Conservation (phyloP, 768 basidiomycete species). For the Pleurotus citrinopileatus region DNA sequence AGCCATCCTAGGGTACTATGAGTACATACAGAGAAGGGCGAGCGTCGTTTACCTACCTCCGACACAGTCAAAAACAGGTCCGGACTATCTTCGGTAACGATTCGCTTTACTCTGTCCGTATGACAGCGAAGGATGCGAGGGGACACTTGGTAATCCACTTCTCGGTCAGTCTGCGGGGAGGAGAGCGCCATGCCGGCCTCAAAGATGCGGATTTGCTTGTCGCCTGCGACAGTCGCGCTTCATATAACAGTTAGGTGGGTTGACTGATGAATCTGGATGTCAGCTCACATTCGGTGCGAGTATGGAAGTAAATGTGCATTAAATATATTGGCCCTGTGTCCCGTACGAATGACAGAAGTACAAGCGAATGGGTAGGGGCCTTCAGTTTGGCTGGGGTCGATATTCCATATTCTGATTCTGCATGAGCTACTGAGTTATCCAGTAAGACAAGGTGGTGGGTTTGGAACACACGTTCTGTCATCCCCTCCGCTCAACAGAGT, state of each 20-base stretch:
- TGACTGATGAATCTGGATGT: constrained; percentile 12
- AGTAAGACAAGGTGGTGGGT: not conserved
- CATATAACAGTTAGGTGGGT: not conserved
- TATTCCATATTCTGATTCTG: constrained; percentile 78
- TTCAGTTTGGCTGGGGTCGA: constrained; percentile 42
- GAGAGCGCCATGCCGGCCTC: constrained; percentile 33
- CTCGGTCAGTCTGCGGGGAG: constrained; percentile 31
- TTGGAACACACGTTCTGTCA: constrained; percentile 54
- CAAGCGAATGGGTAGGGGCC: constrained; percentile 65
- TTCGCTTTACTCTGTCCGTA: constrained; percentile 66
- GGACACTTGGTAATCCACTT: constrained; percentile 50
- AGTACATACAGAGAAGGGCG: not conserved
- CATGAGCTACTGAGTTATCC: not conserved
- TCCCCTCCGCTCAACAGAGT: constrained; percentile 71
- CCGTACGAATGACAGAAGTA: constrained; percentile 69
- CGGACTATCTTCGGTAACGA: constrained; percentile 77
- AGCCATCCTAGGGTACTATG: constrained; percentile 58
- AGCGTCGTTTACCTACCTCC: constrained; percentile 46
- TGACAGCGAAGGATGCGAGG: constrained; percentile 69
- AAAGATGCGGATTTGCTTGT: constrained; percentile 74
- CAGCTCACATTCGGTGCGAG: constrained; percentile 71
- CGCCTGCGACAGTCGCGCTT: constrained; percentile 74
- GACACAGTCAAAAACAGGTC: constrained; percentile 75
- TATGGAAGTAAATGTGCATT: constrained; percentile 76
- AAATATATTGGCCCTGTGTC: constrained; percentile 85